Evolutionary conservation across 1,284 basidiomycete species (phyloP), one percentile per base, ranked within the genome.

Genomic region (Trichosporon asahii): DNA sequence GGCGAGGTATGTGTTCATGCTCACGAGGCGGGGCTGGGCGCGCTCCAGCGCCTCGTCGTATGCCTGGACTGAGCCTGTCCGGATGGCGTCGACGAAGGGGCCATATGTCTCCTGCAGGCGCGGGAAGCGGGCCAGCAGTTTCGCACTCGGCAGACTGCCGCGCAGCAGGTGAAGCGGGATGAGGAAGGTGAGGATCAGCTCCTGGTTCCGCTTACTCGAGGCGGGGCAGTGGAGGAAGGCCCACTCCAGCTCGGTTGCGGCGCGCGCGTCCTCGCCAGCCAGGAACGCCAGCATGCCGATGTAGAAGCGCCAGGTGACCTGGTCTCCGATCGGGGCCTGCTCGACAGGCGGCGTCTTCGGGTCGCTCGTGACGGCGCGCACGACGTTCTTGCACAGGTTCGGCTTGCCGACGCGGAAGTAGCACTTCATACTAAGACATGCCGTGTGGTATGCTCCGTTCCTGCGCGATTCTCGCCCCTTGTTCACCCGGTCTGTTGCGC

Each of bases 391-490:
- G 66, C 94, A 91, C 15, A 98, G 86, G 6, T 93, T 91, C 80
- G 97, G 94, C 70, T 92, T 89, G 82, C 92, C 92, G 63, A 98
- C 89, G 91, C 95, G 79, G 86, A 98, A 98, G 84, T 99, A 99
- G 65, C 90, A 93, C 81, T 98, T 97, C 83, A 99, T 86, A 46
- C 95, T 90, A 71, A 97, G 85, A 7, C 91, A 91, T 0, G 95
- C 95, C n/a, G 97, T 88, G 77, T 95, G 93, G 84, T 98, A 99
- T 0, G 95, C 89, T 2, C 95, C 96, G 90, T 90, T 94, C 83
- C 94, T 93, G 67, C 93, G 86, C n/a, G 92, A 94, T 79, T 91
- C 88, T 2, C 87, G 85, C 29, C 88, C 85, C 69, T 90, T 87
- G 68, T 90, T 91, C 68, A 84, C 86, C 76, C 95, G 88, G 80